Base-by-base conservation (phyloP, 202 grass and related monocot species). In the Setaria italica region DNA sequence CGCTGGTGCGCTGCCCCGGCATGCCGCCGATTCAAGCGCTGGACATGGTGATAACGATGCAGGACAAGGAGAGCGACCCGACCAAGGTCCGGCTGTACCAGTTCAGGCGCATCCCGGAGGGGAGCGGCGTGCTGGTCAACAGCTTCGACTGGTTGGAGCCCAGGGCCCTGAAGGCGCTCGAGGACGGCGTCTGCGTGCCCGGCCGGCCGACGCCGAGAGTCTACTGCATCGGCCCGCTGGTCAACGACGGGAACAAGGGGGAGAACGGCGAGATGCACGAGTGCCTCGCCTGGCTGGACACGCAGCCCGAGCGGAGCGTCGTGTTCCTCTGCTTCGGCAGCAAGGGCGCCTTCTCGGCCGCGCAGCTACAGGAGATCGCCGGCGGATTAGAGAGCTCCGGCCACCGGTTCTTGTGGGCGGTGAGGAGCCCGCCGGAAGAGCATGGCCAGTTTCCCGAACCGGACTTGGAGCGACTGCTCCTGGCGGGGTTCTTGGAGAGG, bases 281-380 rank as follows among this genome's bases (percentile, higher is more conserved):
- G 74, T 94, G 94, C 80, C 73, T 97, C 3, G 48, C 35, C 43
- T 94, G 92, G 94, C 90, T 97, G 12, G 92, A 97, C 65, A 60
- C 16, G 4, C 92, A 92, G 74, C 94, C 92, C n/a, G 7, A 30
- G 2, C 73, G 9, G 37, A 94, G 90, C 51, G 92, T 94, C 9
- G 85, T 94, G 75, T 92, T 92, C 84, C 78, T 97, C 80, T 94
- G 88, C 85, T 97, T 94, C 76, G 94, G 94, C 16, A 94, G 94
- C 67, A 64, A 16, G 33, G 86, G 88, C 49, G 7, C 88, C 20
- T 87, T 92, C 43, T 74, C 90, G 7, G 77, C 55, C 14, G 58
- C 48, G 21, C 94, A 97, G 79, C 10, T 94, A 0, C 79, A 56
- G 43, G 85, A 89, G 83, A 94, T 92, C 3, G 88, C 94, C 0